Base-by-base conservation (phyloP, 2,329 filamentous ascomycete genomes). In the Penicillium decumbens region DNA sequence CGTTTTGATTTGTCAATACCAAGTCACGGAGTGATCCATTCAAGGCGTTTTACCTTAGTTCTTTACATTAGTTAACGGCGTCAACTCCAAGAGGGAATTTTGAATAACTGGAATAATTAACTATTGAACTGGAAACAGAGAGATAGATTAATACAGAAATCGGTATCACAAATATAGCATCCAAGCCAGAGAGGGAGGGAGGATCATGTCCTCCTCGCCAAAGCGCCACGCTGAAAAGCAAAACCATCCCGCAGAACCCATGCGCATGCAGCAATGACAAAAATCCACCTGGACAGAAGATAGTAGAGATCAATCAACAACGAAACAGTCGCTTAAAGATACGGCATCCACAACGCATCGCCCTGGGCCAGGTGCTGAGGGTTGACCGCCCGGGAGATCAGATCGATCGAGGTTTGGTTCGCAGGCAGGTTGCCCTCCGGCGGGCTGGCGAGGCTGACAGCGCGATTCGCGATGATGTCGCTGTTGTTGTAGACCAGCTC, bases 341-440 rank as follows among this genome's bases (percentile, higher is more conserved):
- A 98, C 23, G 89, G 86, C 92, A 97, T 97, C 90, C 93, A 99
- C 61, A 98, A 75, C 50, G 91, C 84, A 77, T 98, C 93, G 64
- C 88, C 91, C 71, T 88, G 82, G 39, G 87, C 85, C 71, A 99
- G 71, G 68, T 93, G 90, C 75, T 88, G 84, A 1, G 93, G 93
- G 72, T 95, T 95, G 13, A 95, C 91, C 1, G 92, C 90, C 74
- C 86, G 87, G n/a, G 88, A 88, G 54, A 98, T 87, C 54, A 95
- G 74, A 72, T 99, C 93, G 64, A 98, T 92, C 27, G 95, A 89
- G 35, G 92, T 97, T 78, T 99, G 93, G 70, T 95, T 95, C 23
- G 92, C 92, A 6, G 93, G 93, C 60, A 98, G 73, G 65, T 90
- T 92, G 61, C 56, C 87, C 28, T 83, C 82, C 0, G 88, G 88